phyloP scores from a whole-genome alignment of 164 flowering plant species.

The Taxillus chinensis region DNA sequence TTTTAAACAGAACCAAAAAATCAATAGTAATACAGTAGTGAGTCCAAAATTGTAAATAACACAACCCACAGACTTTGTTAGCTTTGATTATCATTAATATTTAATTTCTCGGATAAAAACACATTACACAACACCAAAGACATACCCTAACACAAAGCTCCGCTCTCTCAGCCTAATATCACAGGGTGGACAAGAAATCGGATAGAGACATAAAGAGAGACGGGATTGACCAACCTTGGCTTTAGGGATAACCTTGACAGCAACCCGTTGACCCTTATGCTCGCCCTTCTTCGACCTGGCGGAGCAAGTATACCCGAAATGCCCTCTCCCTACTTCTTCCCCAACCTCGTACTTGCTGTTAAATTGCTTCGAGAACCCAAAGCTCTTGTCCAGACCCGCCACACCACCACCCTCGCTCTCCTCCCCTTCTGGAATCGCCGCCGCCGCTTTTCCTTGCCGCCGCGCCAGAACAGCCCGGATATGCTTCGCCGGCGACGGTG shows the following conservation, averaged over 20 bases:
- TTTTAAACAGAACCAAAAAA: neutral
- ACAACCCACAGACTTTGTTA: neutral
- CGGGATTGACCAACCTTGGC: conserved; percentile 30
- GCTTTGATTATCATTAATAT: neutral
- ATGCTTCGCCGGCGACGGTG: conserved; percentile 69
- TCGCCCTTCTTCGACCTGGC: conserved; percentile 51
- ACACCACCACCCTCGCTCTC: conserved; percentile 20
- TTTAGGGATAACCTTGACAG: conserved; percentile 63
- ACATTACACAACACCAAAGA: too few relatives aligned
- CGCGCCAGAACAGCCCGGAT: conserved; percentile 31
- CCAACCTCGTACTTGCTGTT: conserved; percentile 40
- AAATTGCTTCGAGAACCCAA: conserved; percentile 53
- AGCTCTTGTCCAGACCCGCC: conserved; percentile 40
- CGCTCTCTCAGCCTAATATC: too few relatives aligned
- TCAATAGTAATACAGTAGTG: neutral
- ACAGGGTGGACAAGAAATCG: neutral
- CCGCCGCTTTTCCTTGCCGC: conserved; percentile 26
- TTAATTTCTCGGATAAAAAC: too few relatives aligned
- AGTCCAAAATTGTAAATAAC: neutral
- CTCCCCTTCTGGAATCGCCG: conserved; percentile 22
- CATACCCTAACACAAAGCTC: too few relatives aligned
- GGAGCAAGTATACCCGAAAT: conserved; percentile 62
- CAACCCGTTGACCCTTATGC: conserved; percentile 45
- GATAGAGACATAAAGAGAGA: neutral
- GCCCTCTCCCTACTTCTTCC: conserved; percentile 61